Evolutionary conservation across 176 grass and related monocot species (phyloP).

Genomic region (Melocanna baccifera): DNA sequence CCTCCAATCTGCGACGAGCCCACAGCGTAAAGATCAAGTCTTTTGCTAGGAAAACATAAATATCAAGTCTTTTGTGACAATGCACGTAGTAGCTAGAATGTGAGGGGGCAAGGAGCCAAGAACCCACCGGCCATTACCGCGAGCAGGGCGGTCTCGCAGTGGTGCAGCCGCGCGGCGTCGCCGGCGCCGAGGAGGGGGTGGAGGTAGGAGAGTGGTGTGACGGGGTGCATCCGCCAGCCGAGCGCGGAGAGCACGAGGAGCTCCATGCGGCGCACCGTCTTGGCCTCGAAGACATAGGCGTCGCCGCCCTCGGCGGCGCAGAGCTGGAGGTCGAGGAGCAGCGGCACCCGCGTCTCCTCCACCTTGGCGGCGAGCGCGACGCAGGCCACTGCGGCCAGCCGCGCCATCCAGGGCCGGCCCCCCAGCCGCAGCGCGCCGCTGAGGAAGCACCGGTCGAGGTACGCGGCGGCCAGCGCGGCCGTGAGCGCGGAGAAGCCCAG

Average conservation of each 20-base stretch:
- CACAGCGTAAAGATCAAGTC: not conserved
- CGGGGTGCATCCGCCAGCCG: constrained; percentile 64
- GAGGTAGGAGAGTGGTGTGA: constrained; percentile 78
- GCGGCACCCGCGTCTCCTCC: constrained; percentile 73
- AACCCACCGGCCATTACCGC: constrained; percentile 55
- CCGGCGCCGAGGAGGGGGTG: constrained; percentile 38
- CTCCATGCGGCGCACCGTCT: constrained; percentile 85
- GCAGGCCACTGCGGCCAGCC: constrained; percentile 68
- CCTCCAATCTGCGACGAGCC: constrained; percentile 54
- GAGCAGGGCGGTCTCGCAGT: constrained; percentile 53
- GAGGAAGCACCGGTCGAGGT: constrained; percentile 85
- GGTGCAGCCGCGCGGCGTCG: constrained; percentile 5
- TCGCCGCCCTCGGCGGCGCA: not conserved
- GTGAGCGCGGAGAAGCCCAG: constrained; percentile 72
- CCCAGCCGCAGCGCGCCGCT: constrained; percentile 41
- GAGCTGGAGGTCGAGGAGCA: constrained; percentile 72
- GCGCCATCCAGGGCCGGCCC: constrained; percentile 64
- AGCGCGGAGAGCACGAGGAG: constrained; percentile 70
- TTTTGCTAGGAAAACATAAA: constrained; percentile 17
- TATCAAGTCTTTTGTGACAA: not conserved
- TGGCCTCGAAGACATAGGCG: constrained; percentile 57
- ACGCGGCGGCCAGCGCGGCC: constrained; percentile 50
- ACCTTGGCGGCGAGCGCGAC: constrained; percentile 77
- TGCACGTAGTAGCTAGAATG: not conserved
- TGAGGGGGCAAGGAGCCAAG: not conserved